A percentile compares a stretch with the other conserved stretches of the same genome.
Conservation (phyloP, 345 rosid species). For the Acer yangbiense region DNA sequence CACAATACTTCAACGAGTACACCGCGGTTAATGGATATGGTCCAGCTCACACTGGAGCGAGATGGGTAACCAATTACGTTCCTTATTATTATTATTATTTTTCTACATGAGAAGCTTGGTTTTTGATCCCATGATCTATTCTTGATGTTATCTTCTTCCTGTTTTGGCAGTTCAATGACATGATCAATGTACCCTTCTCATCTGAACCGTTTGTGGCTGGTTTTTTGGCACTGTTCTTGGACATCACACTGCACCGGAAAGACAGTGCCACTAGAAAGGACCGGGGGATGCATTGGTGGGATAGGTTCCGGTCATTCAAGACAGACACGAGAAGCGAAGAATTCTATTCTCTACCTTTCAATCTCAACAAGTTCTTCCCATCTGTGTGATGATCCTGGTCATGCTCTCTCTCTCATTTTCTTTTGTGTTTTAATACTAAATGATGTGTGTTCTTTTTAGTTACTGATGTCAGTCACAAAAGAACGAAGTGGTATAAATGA, state of each 20-base stretch:
- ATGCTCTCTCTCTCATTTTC: not conserved
- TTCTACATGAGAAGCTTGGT: not conserved
- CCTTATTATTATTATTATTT: constrained; percentile 12
- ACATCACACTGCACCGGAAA: constrained; percentile 57
- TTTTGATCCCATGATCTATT: not conserved
- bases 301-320: constrained; percentile 77
- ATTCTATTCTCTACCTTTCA: constrained; percentile 87
- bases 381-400: constrained; percentile 65
- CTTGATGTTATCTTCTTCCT: not conserved
- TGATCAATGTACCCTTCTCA: constrained; percentile 90
- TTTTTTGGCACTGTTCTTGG: constrained; percentile 65
- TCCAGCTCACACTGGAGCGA: constrained; percentile 61
- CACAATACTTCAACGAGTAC: constrained; percentile 88
- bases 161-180: constrained; percentile 86
- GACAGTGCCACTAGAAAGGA: constrained; percentile 68
- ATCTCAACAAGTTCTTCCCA: constrained; percentile 96
- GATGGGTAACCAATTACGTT: constrained; percentile 53
- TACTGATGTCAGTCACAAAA: constrained; percentile 10
- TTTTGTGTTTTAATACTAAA: not conserved
- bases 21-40: constrained; percentile 51
- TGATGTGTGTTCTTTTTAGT: constrained; percentile 3
- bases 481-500: constrained; percentile 11
- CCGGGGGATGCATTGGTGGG: constrained; percentile 94
- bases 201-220: constrained; percentile 91
- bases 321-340: constrained; percentile 94